These are phyloP conservation scores for Neonothopanus nambi DNA, from an alignment of 1,284 basidiomycete species.

Conservation along the genomic window DNA sequence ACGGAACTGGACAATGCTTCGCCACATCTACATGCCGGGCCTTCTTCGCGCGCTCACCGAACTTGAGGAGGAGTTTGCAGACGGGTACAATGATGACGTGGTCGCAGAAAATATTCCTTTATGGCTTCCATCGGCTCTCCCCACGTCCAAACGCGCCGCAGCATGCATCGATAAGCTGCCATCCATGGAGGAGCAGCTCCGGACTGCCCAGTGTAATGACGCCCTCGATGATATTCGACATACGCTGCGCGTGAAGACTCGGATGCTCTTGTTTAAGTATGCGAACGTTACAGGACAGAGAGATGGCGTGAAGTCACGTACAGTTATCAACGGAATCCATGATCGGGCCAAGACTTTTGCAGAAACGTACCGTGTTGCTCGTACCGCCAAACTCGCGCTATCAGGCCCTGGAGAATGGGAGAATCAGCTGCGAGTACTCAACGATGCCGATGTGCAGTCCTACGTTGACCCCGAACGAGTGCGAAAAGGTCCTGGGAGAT, in stretches of 20 bases:
- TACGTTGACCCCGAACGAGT: neutral
- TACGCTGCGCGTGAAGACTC: slow-evolving; percentile 17
- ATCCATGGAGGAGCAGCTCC: slow-evolving; percentile 16
- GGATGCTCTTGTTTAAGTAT: slow-evolving; percentile 20
- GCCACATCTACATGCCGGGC: slow-evolving; percentile 16
- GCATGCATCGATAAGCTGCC: slow-evolving; percentile 15
- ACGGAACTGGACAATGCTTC: neutral
- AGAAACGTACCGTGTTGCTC: neutral
- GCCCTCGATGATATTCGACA: slow-evolving; percentile 16
- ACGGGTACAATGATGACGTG: neutral
- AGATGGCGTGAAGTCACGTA: slow-evolving; percentile 13
- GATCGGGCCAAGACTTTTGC: neutral
- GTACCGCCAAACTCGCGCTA: neutral
- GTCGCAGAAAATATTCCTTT: slow-evolving; percentile 18
- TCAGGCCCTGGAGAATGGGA: slow-evolving; percentile 5
- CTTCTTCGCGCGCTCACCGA: slow-evolving; percentile 10
- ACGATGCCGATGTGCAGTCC: neutral
- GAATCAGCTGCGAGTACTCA: neutral
- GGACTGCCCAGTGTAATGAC: slow-evolving; percentile 17
- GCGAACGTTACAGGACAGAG: slow-evolving; percentile 20
- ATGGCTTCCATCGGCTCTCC: slow-evolving; percentile 21
- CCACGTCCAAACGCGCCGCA: neutral
- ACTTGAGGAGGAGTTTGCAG: neutral
- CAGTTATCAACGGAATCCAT: slow-evolving; percentile 20
- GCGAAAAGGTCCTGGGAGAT: neutral